These are phyloP conservation scores for Trichoderma sp. DNA, from an alignment of 2,329 filamentous ascomycete species.

Conservation along the genomic window DNA sequence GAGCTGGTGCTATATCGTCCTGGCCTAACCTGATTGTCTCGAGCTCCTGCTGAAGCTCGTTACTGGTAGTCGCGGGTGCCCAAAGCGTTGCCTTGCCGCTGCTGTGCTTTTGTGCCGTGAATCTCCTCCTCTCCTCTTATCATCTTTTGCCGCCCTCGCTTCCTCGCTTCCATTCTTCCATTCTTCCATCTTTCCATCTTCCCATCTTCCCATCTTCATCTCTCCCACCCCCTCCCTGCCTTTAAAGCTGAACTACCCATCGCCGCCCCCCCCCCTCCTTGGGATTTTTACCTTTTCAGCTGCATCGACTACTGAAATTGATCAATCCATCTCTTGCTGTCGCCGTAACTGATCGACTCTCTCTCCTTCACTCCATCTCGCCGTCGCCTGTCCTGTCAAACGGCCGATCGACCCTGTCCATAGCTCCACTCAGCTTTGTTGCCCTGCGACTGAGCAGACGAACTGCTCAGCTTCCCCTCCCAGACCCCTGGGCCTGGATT, in stretches of 20 bases:
- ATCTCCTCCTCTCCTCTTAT: not conserved
- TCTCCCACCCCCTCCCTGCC: not conserved
- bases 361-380: not conserved
- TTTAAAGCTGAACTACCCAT: not conserved
- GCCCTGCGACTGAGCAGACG: not conserved
- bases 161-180: not conserved
- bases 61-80: not conserved
- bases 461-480: slow-evolving; percentile 3
- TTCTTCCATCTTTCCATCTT: not conserved
- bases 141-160: not conserved
- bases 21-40: not conserved
- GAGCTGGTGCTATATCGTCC: not conserved
- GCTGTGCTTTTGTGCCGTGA: not conserved
- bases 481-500: not conserved
- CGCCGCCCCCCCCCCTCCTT: not conserved
- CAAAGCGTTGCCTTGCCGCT: not conserved
- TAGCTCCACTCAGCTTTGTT: slow-evolving; percentile 11
- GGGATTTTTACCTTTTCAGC: not conserved
- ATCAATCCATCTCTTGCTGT: not conserved
- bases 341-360: not conserved
- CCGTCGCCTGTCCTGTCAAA: not conserved
- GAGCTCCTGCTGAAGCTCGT: not conserved
- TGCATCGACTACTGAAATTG: not conserved
- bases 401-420: not conserved
- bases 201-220: not conserved